Evolutionary conservation across 2,329 filamentous ascomycete genomes (phyloP).

Genomic region (Trichoderma oligosporum): DNA sequence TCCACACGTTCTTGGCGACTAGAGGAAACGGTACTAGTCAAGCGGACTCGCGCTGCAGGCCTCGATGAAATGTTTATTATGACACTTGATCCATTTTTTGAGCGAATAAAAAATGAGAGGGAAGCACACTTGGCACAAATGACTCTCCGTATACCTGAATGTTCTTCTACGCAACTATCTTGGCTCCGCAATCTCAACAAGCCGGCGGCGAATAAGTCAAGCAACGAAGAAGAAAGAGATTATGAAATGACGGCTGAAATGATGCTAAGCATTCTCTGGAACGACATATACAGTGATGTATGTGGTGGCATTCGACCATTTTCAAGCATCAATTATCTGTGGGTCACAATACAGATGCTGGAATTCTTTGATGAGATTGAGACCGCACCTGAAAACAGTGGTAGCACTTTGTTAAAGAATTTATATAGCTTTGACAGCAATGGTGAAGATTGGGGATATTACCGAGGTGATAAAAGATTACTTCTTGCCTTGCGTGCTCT

Average conservation of each 20-base stretch:
- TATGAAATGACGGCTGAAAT: not conserved
- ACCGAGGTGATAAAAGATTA: not conserved
- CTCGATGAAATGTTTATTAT: not conserved
- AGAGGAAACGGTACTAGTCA: constrained; percentile 12
- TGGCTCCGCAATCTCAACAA: not conserved
- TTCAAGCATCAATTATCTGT: not conserved
- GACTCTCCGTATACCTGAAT: not conserved
- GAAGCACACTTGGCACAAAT: not conserved
- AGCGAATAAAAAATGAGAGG: not conserved
- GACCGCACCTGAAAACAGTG: not conserved
- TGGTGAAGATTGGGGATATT: too few species aligned
- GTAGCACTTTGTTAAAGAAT: not conserved
- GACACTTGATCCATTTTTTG: not conserved
- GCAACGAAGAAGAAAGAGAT: not conserved
- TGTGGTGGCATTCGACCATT: not conserved
- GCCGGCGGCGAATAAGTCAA: not conserved
- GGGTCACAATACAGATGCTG: not conserved
- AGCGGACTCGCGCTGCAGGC: not conserved
- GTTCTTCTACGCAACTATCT: not conserved
- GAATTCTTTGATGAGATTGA: not conserved
- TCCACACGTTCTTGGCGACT: constrained; percentile 21
- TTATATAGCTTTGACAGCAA: not conserved
- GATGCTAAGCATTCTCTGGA: not conserved
- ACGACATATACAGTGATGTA: not conserved
- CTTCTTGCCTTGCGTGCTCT: not conserved